Conservation (phyloP, 352 stramenopile genomes). For the Phytophthora sp. region DNA sequence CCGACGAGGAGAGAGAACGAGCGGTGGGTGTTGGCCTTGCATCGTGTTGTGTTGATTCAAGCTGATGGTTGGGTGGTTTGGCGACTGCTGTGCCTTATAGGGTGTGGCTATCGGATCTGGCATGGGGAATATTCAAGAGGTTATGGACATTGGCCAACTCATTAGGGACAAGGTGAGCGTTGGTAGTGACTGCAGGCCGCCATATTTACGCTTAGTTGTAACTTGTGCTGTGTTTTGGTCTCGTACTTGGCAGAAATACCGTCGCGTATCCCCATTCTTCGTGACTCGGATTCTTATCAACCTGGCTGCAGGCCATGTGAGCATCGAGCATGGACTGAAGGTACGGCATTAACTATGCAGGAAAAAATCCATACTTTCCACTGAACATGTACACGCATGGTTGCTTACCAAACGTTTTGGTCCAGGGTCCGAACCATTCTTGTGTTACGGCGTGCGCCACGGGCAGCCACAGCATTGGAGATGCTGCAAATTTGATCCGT, state of each 20-base stretch:
- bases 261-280: slow-evolving; percentile 94
- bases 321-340: slow-evolving; percentile 91
- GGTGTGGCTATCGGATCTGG: slow-evolving; percentile 85
- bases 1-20: slow-evolving; percentile 71
- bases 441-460: slow-evolving; percentile 97
- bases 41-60: background rate
- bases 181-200: background rate
- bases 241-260: slow-evolving; percentile 83
- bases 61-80: background rate
- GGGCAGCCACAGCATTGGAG: slow-evolving; percentile 96
- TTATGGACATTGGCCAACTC: slow-evolving; percentile 76
- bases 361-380: too few species aligned
- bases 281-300: slow-evolving; percentile 95
- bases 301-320: slow-evolving; percentile 91
- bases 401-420: background rate
- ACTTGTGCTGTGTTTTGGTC: background rate
- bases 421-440: slow-evolving; percentile 95
- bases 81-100: slow-evolving; percentile 34
- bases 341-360: slow-evolving; percentile 28
- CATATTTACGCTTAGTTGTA: background rate
- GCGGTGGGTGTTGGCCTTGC: slow-evolving; percentile 46
- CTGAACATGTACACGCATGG: too few species aligned
- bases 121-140: slow-evolving; percentile 90
- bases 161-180: slow-evolving; percentile 62
- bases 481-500: slow-evolving; percentile 92